Conservation (phyloP, 2,329 filamentous ascomycete genomes). For the Ascochyta koolunga region DNA sequence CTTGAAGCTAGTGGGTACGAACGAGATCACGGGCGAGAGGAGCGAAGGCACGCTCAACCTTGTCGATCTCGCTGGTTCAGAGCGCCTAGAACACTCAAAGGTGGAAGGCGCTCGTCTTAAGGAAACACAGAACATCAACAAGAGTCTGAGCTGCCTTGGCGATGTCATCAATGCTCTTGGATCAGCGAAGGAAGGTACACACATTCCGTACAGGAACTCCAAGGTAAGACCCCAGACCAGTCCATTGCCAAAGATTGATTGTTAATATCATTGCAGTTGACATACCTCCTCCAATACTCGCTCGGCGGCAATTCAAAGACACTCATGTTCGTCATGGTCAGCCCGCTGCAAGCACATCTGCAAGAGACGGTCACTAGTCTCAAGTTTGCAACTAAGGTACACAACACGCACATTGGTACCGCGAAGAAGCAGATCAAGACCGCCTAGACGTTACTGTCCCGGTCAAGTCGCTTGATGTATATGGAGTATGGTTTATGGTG, state of each 20-base stretch:
- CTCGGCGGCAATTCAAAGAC: constrained; percentile 96
- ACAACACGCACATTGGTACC: constrained; percentile 91
- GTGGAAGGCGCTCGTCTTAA: constrained; percentile 85
- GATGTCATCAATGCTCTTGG: constrained; percentile 96
- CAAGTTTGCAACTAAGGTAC: constrained; percentile 93
- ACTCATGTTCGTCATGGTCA: constrained; percentile 99
- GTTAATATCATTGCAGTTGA: constrained; percentile 62
- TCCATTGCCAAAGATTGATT: too few species aligned
- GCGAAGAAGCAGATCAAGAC: constrained; percentile 76
- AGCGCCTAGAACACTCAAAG: constrained; percentile 84
- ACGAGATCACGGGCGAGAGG: constrained; percentile 76
- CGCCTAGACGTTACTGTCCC: constrained; percentile 2
- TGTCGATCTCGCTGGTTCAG: constrained; percentile 92
- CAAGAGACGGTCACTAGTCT: constrained; percentile 93
- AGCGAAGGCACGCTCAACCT: constrained; percentile 95
- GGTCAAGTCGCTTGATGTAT: background rate
- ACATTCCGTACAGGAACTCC: constrained; percentile 94
- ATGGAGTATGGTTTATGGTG: background rate
- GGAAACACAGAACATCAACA: constrained; percentile 98
- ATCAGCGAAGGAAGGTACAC: constrained; percentile 74
- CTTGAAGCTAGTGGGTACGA: constrained; percentile 70
- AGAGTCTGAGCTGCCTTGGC: constrained; percentile 86
- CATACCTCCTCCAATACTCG: constrained; percentile 92
- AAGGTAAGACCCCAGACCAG: constrained; percentile 64
- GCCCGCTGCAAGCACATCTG: constrained; percentile 85